phyloP scores from a whole-genome alignment of 495 filamentous ascomycete species.

The Xylaria flabelliformis region DNA sequence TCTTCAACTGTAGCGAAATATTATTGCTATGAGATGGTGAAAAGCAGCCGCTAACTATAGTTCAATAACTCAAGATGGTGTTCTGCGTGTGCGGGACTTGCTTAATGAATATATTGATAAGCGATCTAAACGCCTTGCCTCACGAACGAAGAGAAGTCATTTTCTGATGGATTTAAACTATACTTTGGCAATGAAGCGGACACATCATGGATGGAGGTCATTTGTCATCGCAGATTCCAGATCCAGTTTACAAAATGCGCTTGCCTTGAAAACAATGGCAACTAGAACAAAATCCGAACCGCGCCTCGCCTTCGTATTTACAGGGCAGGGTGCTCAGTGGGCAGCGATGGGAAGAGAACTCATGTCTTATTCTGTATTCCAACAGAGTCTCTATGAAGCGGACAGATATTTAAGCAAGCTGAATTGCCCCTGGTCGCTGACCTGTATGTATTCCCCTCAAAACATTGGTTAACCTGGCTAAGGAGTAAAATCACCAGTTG shows the following conservation, averaged over 20 bases:
- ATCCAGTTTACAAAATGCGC: neutral
- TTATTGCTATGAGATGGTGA: neutral
- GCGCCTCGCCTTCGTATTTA: slow-evolving; percentile 41
- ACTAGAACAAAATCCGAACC: slow-evolving; percentile 3
- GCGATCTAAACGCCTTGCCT: neutral
- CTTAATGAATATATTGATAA: slow-evolving; percentile 13
- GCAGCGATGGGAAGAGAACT: slow-evolving; percentile 54
- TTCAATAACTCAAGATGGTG: slow-evolving; percentile 8
- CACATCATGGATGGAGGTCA: slow-evolving; percentile 33
- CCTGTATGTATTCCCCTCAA: slow-evolving; percentile 28
- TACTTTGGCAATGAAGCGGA: slow-evolving; percentile 38
- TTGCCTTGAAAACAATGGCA: slow-evolving; percentile 4
- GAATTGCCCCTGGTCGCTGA: slow-evolving; percentile 35
- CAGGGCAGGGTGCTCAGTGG: slow-evolving; percentile 51
- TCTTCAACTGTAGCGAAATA: neutral
- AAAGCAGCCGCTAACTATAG: neutral
- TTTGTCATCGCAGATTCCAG: slow-evolving; percentile 22
- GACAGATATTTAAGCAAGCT: slow-evolving; percentile 32
- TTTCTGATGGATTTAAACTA: slow-evolving; percentile 29
- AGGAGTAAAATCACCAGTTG: slow-evolving; percentile 9
- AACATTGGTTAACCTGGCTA: neutral
- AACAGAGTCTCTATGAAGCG: slow-evolving; percentile 23
- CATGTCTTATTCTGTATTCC: slow-evolving; percentile 30
- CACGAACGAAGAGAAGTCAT: neutral
- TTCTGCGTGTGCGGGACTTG: slow-evolving; percentile 13